Evolutionary conservation across 305 asterid species (phyloP).

Genomic region (Plantago coronopus): DNA sequence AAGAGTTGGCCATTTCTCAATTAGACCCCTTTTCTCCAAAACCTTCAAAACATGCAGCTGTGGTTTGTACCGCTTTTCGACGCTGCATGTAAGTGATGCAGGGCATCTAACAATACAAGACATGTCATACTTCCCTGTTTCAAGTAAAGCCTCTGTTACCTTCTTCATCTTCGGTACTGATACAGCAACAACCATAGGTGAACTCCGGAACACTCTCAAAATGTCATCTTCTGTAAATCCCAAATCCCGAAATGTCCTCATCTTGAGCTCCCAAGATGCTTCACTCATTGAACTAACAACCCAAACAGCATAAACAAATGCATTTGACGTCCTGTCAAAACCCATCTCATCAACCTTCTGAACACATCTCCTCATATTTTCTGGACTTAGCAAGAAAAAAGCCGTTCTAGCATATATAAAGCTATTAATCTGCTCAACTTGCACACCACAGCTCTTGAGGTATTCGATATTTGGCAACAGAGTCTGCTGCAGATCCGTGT

Average conservation of each 20-base stretch:
- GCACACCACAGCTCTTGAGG: too few species aligned
- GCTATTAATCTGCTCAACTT: too few species aligned
- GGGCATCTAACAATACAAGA: conserved; percentile 21
- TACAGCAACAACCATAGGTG: conserved; percentile 22
- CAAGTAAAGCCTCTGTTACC: conserved; percentile 21
- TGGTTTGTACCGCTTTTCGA: conserved; percentile 30
- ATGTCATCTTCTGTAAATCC: conserved; percentile 31
- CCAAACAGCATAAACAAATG: conserved; percentile 28
- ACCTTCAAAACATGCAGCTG: conserved; percentile 22
- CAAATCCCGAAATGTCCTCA: conserved; percentile 23
- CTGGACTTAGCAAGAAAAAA: too few species aligned
- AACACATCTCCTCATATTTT: too few species aligned
- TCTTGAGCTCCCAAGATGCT: conserved; percentile 22
- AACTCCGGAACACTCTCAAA: conserved; percentile 19
- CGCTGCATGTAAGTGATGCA: conserved; percentile 20
- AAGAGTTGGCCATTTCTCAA: conserved; percentile 20
- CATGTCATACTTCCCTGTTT: conserved; percentile 19
- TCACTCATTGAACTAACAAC: conserved; percentile 19
- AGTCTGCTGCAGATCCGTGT: too few species aligned
- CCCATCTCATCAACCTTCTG: too few species aligned
- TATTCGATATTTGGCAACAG: too few species aligned
- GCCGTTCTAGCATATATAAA: too few species aligned
- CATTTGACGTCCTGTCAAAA: conserved; percentile 13
- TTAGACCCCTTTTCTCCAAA: conserved; percentile 22
- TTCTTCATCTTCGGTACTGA: conserved; percentile 29